Base-by-base conservation (phyloP, 148 eudicot species). In the Linanthus parryae region DNA sequence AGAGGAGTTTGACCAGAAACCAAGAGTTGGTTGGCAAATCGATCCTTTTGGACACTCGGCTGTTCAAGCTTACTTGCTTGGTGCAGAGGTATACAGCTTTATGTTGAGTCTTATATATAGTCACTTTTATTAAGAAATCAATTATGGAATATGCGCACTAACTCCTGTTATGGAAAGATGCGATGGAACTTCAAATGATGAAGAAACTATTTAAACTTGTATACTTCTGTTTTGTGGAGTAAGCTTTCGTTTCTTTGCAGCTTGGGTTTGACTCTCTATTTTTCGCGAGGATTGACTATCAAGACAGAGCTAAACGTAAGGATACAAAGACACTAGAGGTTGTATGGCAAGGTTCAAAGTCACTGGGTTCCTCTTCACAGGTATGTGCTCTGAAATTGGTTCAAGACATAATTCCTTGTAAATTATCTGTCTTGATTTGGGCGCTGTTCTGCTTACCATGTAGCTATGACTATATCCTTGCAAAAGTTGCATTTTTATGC, bases 41-140 rank as follows among this genome's bases (percentile, higher is more conserved):
- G 92, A 84, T 68, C 92, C 92, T 27, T 84, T 84, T 58, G 92
- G 92, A 41, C 92, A 84, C 75, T 84, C 92, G 41, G 86, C 92
- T 72, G 92, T 84, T 63, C 92, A 84, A 66, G 92, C 81, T 58
- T 84, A 84, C 67, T 62, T 84, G 77, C 73, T 84, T 29, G 84
- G 92, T 69, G 86, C 87, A 7, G 92, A 84, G 86, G 92, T 84
- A 63, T 37, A 7, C 5, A n/a, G 4, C n/a, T 21, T 31, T 5
- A n/a, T n/a, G n/a, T n/a, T n/a, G n/a, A n/a, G n/a, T n/a, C n/a
- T n/a, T n/a, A n/a, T n/a, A n/a, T n/a, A n/a, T n/a, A n/a, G n/a
- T n/a, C n/a, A n/a, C n/a, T n/a, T n/a, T n/a, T n/a, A n/a, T n/a
- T n/a, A n/a, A n/a, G n/a, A n/a, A 46, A 12, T 25, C 52, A 48